phyloP scores from a whole-genome alignment of 306 rosid genomes.

The Macrotyloma uniflorum region DNA sequence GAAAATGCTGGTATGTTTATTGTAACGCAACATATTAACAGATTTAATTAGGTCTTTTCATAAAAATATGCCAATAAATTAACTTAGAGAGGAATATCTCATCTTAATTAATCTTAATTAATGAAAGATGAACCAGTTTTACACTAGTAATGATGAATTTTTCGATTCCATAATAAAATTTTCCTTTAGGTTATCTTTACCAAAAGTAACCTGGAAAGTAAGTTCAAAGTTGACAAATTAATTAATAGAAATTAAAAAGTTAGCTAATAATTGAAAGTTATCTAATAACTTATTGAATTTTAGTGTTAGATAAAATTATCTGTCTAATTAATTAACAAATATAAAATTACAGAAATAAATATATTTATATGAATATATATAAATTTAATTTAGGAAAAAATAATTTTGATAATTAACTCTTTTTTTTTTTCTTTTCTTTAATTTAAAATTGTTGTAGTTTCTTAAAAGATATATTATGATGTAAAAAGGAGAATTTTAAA shows the following conservation, averaged over 20 bases:
- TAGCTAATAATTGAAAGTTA: neutral
- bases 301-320: neutral
- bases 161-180: neutral
- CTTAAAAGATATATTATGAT: too few species aligned
- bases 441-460: neutral
- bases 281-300: neutral
- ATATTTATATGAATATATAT: neutral
- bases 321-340: neutral
- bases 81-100: too few species aligned
- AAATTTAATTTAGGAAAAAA: neutral
- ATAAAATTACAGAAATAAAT: neutral
- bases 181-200: neutral
- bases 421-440: neutral
- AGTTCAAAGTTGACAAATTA: neutral
- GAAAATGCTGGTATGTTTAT: slow-evolving; percentile 19
- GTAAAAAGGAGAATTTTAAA: too few species aligned
- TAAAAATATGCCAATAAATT: neutral
- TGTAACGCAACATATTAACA: neutral
- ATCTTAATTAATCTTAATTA: neutral
- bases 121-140: neutral
- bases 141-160: neutral
- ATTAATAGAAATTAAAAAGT: neutral
- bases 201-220: neutral
- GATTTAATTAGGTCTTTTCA: neutral
- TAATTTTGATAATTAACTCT: neutral